Base-by-base conservation (phyloP, 106 monocot genomes). In the Phalaenopsis equestris region DNA sequence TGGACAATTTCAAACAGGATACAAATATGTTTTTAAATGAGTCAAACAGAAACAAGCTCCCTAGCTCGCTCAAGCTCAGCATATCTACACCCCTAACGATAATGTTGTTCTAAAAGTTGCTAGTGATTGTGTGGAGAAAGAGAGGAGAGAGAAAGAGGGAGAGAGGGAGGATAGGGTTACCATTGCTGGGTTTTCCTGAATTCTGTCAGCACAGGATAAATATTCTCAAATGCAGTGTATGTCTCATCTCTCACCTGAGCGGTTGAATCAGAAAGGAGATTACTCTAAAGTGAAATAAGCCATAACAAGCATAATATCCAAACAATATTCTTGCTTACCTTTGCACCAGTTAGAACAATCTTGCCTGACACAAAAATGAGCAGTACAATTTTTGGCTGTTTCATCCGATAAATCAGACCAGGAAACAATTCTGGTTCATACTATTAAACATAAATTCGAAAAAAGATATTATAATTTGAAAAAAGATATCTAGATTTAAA, bases 191-290 rank as follows among this genome's bases (percentile, higher is more conserved):
- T 84, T 82, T 93, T 93, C 65, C 90, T 84, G 78, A 93, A 93
- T 64, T 93, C 93, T 38, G 90, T 81, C 5, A 93, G 82, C 67
- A 93, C 93, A 43, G 90, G 93, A 82, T 90, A 93, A 84, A 93
- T 93, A 77, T 93, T 93, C 75, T 93, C 93, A 77, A 93, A 93
- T 42, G 93, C 93, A 8, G 88, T 85, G 61, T 93, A 93, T 3
- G 93, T 93, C 79, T 93, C 93, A 18, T 93, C 93, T 82, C 93
- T 83, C 81, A 93, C 93, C 93, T 92, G 72, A 23, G 72, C 36
- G 39, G 61, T 41, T 6, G 52, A 52, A 12, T 4, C 5, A 80
- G 24, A 78, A 45, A 24, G 3, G 78, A 15, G 42, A 61, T 56
- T 9, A 42, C 10, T 37, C 5, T 47, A 79, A 79, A 17, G 16